phyloP scores from a whole-genome alignment of 2,329 filamentous ascomycete genomes.

The Cladosporium sp. region DNA sequence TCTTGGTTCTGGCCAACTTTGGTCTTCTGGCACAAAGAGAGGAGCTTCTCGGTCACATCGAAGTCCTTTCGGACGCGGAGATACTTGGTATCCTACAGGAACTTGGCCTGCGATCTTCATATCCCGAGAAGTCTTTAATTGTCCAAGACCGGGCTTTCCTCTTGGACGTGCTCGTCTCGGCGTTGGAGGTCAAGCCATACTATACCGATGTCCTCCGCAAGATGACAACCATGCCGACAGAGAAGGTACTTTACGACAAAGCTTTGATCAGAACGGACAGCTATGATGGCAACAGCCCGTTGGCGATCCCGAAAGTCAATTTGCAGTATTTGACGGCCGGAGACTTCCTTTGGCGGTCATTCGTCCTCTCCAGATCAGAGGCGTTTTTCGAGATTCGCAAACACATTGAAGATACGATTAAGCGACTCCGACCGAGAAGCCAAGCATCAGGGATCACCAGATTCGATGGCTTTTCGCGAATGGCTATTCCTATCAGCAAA shows the following conservation, averaged over 20 bases:
- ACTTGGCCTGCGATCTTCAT: conserved; percentile 74
- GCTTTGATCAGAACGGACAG: conserved; percentile 72
- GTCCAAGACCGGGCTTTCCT: conserved; percentile 57
- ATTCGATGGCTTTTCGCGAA: conserved; percentile 82
- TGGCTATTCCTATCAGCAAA: conserved; percentile 82
- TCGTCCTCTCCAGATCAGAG: conserved; percentile 82
- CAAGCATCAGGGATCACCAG: conserved; percentile 55
- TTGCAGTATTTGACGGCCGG: conserved; percentile 91
- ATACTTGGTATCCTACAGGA: conserved; percentile 60
- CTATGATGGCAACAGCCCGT: conserved; percentile 79
- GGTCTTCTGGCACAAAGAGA: conserved; percentile 73
- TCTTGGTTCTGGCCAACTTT: conserved; percentile 87
- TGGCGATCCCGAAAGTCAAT: conserved; percentile 91
- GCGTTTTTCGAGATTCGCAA: conserved; percentile 90
- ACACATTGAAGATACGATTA: conserved; percentile 77
- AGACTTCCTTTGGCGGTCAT: conserved; percentile 94
- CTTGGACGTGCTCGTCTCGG: conserved; percentile 65
- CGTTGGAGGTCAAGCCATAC: conserved; percentile 69
- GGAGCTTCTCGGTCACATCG: conserved; percentile 72
- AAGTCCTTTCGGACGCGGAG: conserved; percentile 67
- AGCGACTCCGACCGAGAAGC: conserved; percentile 66
- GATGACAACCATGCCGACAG: conserved; percentile 76
- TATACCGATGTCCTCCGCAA: conserved; percentile 74
- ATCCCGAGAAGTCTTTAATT: conserved; percentile 65
- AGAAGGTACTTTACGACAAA: conserved; percentile 71